Base-by-base conservation (phyloP, 2,329 filamentous ascomycete species). In the Corniculantispora saksenae region DNA sequence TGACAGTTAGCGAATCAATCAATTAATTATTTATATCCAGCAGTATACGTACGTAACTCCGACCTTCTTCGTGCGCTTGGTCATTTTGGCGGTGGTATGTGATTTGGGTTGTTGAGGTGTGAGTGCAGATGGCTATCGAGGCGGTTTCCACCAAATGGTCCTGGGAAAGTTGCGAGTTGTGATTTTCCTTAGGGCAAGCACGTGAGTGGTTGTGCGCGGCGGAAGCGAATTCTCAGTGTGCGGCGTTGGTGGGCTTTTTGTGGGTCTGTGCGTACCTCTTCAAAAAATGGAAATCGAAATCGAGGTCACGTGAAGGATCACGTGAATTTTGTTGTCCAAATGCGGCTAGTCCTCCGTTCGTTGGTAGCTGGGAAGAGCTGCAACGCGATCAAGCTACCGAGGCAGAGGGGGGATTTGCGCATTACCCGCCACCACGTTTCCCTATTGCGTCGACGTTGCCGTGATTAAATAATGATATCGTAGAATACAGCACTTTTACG, bases 31-130 rank as follows among this genome's bases (percentile, higher is more conserved):
- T 51, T n/a, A 21, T 21, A 40, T 57, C 67, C 53, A 35, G 23
- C 27, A 40, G 35, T 65, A 71, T 75, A 80, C 79, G 68, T 77
- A 80, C 79, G 94, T 97, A 83, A 97, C 94, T 83, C 93, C 93
- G 89, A 97, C 93, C 91, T 97, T 96, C 91, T 81, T 96, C 74
- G 93, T 96, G 86, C 93, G 90, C 89, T 95, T 94, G 82, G 92
- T 93, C 91, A 95, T 95, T 84, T 89, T 93, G 86, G 81, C 82
- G 79, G 80, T 76, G 73, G 67, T 78, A 75, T 77, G 75, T 72
- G 72, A 70, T 72, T 71, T 71, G 68, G 72, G 72, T 74, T 72
- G 71, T 72, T 71, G 72, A 71, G 70, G 71, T 72, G 69, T 72
- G 72, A 73, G 73, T 73, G 72, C 70, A 67, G 72, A 71, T 69